Percentiles rank a stretch among this genome's conserved stretches.
These are phyloP conservation scores for Leccinum sublutescens DNA, from an alignment of 768 basidiomycete genomes.

Conservation along the genomic window DNA sequence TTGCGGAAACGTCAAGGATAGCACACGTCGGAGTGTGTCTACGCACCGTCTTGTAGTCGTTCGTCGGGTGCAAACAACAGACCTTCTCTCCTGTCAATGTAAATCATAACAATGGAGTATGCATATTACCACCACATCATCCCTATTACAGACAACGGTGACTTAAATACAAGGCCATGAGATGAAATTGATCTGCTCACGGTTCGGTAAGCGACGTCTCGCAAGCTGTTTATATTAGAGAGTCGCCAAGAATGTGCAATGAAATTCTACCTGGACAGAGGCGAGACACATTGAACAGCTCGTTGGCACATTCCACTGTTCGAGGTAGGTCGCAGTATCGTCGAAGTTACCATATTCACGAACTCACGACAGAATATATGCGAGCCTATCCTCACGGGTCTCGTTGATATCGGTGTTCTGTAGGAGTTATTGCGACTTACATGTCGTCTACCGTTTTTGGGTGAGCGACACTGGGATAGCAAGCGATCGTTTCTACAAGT, in stretches of 20 bases:
- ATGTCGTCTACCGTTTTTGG: constrained; percentile 46
- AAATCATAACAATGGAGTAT: background rate
- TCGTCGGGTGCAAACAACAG: constrained; percentile 79
- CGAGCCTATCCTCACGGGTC: constrained; percentile 50
- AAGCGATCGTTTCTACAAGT: background rate
- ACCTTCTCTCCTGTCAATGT: constrained; percentile 44
- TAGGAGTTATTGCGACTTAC: constrained; percentile 32
- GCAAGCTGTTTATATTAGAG: constrained; percentile 53
- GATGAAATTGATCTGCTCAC: constrained; percentile 38
- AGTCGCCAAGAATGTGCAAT: background rate
- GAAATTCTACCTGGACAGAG: constrained; percentile 67
- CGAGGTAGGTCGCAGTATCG: background rate
- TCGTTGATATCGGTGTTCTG: background rate
- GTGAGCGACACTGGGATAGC: background rate
- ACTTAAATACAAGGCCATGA: background rate
- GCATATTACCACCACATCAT: constrained; percentile 59
- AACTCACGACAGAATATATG: constrained; percentile 79
- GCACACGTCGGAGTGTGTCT: constrained; percentile 22
- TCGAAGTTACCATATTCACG: background rate
- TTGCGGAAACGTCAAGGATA: constrained; percentile 28
- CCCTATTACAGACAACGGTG: constrained; percentile 10
- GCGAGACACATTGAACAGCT: constrained; percentile 72
- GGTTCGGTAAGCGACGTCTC: constrained; percentile 79
- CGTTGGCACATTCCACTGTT: constrained; percentile 81
- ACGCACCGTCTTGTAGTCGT: constrained; percentile 88